These are phyloP conservation scores for Nematodospora anomalae DNA, from an alignment of 1,139 yeast genomes.

Conservation along the genomic window DNA sequence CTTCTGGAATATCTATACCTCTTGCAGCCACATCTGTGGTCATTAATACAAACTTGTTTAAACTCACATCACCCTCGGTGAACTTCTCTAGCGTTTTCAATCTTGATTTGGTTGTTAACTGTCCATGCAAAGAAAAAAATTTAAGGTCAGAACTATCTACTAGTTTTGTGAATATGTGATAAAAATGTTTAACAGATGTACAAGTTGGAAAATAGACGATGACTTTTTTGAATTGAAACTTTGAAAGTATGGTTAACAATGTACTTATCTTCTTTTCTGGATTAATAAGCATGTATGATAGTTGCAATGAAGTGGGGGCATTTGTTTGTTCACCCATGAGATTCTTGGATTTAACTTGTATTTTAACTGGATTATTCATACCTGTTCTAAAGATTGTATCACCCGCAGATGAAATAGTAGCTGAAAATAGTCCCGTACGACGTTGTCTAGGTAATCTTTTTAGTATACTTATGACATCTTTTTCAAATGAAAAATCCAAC, in stretches of 20 bases:
- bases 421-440: slow-evolving; percentile 90
- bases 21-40: slow-evolving; percentile 91
- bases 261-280: slow-evolving; percentile 63
- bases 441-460: slow-evolving; percentile 80
- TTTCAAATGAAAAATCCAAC: slow-evolving; percentile 74
- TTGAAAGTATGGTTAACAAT: slow-evolving; percentile 53
- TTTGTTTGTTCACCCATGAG: slow-evolving; percentile 15
- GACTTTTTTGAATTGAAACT: slow-evolving; percentile 64
- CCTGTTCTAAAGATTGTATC: slow-evolving; percentile 71
- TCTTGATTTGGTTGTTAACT: slow-evolving; percentile 72
- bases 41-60: slow-evolving; percentile 60
- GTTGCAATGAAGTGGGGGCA: slow-evolving; percentile 64
- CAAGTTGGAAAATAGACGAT: slow-evolving; percentile 95
- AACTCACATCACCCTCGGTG: slow-evolving; percentile 41
- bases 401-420: slow-evolving; percentile 84
- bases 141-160: slow-evolving; percentile 24
- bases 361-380: slow-evolving; percentile 84
- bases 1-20: slow-evolving; percentile 91
- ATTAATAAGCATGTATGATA: slow-evolving; percentile 60
- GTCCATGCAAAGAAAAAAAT: slow-evolving; percentile 81
- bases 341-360: slow-evolving; percentile 62
- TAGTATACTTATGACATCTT: slow-evolving; percentile 66
- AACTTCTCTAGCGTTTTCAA: slow-evolving; percentile 67
- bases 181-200: slow-evolving; percentile 73
- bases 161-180: slow-evolving; percentile 47